Evolutionary conservation across 2,329 filamentous ascomycete species (phyloP).

Genomic region (Ceratocystis variospora): DNA sequence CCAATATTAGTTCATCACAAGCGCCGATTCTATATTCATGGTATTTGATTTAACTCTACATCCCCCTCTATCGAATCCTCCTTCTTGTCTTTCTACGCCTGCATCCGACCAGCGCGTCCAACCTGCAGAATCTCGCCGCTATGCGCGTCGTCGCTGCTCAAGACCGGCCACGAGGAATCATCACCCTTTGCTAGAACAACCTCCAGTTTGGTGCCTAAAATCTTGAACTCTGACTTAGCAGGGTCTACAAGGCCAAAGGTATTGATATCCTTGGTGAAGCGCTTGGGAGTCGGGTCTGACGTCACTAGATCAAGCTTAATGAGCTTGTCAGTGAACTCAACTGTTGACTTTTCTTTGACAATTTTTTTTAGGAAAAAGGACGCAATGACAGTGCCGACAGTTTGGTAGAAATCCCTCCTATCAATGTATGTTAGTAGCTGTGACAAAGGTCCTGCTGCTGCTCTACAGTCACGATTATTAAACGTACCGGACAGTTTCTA

Average conservation of each 20-base stretch:
- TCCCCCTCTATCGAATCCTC: not conserved
- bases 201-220: constrained; percentile 83
- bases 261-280: constrained; percentile 59
- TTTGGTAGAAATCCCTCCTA: constrained; percentile 85
- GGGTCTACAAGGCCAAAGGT: constrained; percentile 67
- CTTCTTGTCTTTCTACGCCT: not conserved
- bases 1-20: not conserved
- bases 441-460: too few species aligned
- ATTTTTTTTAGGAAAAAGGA: constrained; percentile 97
- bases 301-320: constrained; percentile 76
- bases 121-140: constrained; percentile 76
- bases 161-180: constrained; percentile 68
- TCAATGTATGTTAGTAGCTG: not conserved
- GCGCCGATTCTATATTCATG: not conserved
- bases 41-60: not conserved
- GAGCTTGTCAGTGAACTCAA: constrained; percentile 50
- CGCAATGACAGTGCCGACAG: constrained; percentile 66
- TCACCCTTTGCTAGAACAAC: constrained; percentile 59
- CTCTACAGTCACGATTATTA: too few species aligned
- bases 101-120: constrained; percentile 54
- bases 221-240: constrained; percentile 60
- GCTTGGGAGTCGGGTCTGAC: constrained; percentile 60
- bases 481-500: constrained; percentile 61
- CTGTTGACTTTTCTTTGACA: constrained; percentile 60
- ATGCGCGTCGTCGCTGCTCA: constrained; percentile 59